Evolutionary conservation across 108 stramenopile genomes (phyloP).

Genomic region (Skeletonema marinoi): DNA sequence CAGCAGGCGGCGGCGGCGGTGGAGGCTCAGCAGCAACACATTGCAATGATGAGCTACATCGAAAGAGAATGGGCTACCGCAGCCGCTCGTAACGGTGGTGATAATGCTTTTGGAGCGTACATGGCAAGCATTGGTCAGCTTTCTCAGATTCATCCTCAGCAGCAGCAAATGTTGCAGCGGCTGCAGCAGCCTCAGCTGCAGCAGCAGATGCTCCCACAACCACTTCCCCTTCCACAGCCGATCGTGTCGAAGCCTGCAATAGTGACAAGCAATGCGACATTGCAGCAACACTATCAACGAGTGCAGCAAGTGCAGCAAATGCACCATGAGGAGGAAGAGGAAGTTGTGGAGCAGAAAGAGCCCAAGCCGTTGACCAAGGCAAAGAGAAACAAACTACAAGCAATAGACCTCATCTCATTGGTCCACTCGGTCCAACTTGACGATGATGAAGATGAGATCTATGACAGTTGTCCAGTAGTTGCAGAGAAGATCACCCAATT

Average conservation of each 20-base stretch:
- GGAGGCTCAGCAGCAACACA: neutral
- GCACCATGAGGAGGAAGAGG: neutral
- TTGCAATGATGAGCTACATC: neutral
- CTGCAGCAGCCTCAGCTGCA: neutral
- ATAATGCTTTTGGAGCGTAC: neutral
- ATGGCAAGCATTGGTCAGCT: neutral
- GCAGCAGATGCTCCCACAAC: neutral
- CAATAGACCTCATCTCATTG: neutral
- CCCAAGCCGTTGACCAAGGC: neutral
- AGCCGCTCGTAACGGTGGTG: neutral
- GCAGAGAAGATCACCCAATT: conserved; percentile 43
- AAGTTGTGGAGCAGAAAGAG: neutral
- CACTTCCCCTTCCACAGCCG: neutral
- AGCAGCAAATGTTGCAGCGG: neutral
- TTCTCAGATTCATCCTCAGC: neutral
- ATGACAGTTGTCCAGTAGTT: conserved; percentile 42
- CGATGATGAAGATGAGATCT: neutral
- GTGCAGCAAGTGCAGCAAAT: neutral
- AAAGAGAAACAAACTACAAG: neutral
- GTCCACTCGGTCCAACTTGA: neutral
- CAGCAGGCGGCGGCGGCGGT: neutral
- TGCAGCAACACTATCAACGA: neutral
- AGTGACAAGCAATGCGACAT: neutral
- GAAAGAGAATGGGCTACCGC: neutral
- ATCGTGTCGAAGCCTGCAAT: neutral